These are phyloP conservation scores for Hypoxylon sp. DNA, from an alignment of 2,329 filamentous ascomycete genomes.

Conservation along the genomic window DNA sequence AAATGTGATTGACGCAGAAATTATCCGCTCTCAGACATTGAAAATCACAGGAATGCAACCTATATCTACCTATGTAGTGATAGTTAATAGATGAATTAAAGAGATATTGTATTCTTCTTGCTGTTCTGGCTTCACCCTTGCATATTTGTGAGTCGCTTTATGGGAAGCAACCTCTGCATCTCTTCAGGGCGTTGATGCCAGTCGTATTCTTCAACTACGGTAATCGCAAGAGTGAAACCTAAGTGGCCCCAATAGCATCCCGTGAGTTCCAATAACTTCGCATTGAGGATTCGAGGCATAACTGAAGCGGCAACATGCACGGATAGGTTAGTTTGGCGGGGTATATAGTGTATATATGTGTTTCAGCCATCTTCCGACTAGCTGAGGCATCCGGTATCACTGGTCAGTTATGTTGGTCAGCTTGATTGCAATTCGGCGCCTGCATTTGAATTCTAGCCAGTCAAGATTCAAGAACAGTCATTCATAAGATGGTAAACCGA, in stretches of 20 bases:
- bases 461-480: conserved; percentile 21
- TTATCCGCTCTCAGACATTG: conserved; percentile 18
- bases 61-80: conserved; percentile 14
- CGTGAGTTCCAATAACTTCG: conserved; percentile 16
- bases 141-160: conserved; percentile 10
- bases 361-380: conserved; percentile 42
- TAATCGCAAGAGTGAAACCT: conserved; percentile 6
- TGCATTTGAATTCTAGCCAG: conserved; percentile 18
- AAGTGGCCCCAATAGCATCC: conserved; percentile 18
- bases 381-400: conserved; percentile 28
- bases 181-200: conserved; percentile 2
- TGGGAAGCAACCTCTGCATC: conserved; percentile 6
- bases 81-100: neutral
- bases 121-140: conserved; percentile 8
- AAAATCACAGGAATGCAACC: conserved; percentile 24
- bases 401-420: conserved; percentile 29
- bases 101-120: conserved; percentile 2
- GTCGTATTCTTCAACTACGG: neutral
- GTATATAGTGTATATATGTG: conserved; percentile 14
- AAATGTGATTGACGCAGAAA: conserved; percentile 20
- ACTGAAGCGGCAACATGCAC: conserved; percentile 9
- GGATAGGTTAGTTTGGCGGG: conserved; percentile 11
- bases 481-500: conserved; percentile 20
- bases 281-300: conserved; percentile 18
- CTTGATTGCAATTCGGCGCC: conserved; percentile 26